Evolutionary conservation across 768 basidiomycete species (phyloP), one percentile per base, ranked within the genome.

Genomic region (Mycena indigotica): DNA sequence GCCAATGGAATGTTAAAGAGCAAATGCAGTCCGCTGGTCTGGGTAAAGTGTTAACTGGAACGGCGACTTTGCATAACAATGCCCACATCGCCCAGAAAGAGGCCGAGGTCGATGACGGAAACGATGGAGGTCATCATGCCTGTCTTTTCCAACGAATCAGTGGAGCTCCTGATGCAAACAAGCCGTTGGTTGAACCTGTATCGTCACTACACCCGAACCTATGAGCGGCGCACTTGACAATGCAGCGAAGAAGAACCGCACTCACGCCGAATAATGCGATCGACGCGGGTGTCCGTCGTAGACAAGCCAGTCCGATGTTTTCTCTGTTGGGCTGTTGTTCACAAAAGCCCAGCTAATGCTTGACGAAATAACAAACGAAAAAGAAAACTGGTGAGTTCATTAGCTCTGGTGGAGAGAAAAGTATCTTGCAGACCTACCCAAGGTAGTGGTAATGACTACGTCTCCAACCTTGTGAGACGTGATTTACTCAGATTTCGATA

Each of bases 1-100:
- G 72, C 70, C 6, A 76, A 67, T 0, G 75, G 72, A 5, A 76
- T 50, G 53, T 73, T 73, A 63, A 76, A 75, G 8, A 70, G 54
- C 2, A 75, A 65, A 51, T 75, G 60, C 65, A 62, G 56, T 23
- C 63, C 62, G 19, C 53, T 61, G 19, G 57, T 32, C 38, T 57
- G 1, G 15, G 16, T 3, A 30, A 17, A n/a, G n/a, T n/a, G n/a
- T n/a, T n/a, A n/a, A n/a, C n/a, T n/a, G n/a, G n/a, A n/a, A n/a
- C n/a, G n/a, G n/a, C n/a, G n/a, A n/a, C n/a, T n/a, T n/a, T 2
- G 32, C 32, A 17, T 4, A 49, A 1, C 6, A 13, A 40, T 13
- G 52, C 60, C 28, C 30, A 64, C 63, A 30, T 62, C 52, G n/a
- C 69, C 68, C 24, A 74, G 58, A 62, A 75, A 76, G 5, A 71